Conservation (phyloP, 148 eudicot species). For the Vaccinium macrocarpon region DNA sequence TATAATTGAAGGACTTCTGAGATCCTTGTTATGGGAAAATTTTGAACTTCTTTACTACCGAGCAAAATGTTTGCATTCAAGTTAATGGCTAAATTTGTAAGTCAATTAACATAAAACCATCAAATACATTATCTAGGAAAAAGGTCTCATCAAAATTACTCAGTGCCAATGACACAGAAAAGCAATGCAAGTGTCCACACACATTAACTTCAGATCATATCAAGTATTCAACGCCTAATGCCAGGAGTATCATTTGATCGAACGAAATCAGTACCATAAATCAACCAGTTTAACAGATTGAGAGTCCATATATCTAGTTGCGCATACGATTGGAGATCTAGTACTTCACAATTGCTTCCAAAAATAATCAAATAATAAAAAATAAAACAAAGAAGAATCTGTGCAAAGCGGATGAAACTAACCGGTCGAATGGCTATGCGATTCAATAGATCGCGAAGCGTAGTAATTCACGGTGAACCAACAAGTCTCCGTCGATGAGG, state of each 20-base stretch:
- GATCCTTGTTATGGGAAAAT: background rate
- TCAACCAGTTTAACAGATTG: background rate
- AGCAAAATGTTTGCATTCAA: background rate
- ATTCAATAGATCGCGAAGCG: conserved; percentile 10
- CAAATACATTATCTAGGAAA: background rate
- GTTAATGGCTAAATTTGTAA: background rate
- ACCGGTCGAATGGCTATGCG: background rate
- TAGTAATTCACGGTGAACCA: background rate
- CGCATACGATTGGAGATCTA: background rate
- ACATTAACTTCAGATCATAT: background rate
- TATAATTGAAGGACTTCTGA: background rate
- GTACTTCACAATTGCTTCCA: background rate
- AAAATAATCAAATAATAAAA: background rate
- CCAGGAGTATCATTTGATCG: background rate
- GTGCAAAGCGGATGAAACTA: background rate
- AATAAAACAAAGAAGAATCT: background rate
- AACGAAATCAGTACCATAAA: background rate
- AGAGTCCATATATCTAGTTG: background rate
- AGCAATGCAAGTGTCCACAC: background rate
- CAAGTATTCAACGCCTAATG: background rate
- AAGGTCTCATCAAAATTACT: background rate
- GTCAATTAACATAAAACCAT: background rate
- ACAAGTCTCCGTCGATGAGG: background rate
- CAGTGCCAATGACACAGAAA: background rate
- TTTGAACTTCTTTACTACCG: background rate